A percentile compares a stretch with the other conserved stretches of the same genome.
Evolutionary conservation across 1,284 basidiomycete species (phyloP).

Genomic region (Cystobasidium pallidum): DNA sequence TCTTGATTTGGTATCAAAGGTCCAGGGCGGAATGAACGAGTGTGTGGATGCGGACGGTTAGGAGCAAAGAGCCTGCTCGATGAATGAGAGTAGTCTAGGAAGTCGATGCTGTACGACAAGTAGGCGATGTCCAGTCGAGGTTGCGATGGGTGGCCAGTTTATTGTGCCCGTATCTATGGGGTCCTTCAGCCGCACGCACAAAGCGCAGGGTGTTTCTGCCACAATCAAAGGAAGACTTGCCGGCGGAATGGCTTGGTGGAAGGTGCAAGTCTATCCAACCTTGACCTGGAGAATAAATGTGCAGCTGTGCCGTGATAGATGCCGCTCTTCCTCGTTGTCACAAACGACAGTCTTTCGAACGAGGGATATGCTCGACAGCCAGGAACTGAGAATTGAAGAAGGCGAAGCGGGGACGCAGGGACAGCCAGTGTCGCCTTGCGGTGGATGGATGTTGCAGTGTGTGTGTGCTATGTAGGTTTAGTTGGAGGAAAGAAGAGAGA

Average conservation of each 20-base stretch:
- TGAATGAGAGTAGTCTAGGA: too few relatives aligned
- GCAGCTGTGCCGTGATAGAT: too few relatives aligned
- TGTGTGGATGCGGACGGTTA: neutral
- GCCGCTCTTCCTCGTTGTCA: too few relatives aligned
- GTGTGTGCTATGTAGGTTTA: neutral
- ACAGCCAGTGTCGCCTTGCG: neutral
- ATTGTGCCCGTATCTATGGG: neutral
- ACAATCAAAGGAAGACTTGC: too few relatives aligned
- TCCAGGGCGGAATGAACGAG: neutral
- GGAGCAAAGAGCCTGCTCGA: neutral
- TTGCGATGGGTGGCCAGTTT: neutral
- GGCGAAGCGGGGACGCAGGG: neutral
- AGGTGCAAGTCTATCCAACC: too few relatives aligned
- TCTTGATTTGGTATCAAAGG: constrained; percentile 1
- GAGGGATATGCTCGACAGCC: too few relatives aligned
- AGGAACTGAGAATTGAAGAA: neutral
- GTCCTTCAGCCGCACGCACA: neutral
- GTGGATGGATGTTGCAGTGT: neutral
- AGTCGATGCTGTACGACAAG: too few relatives aligned
- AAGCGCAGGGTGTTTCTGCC: neutral
- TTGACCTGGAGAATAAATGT: too few relatives aligned
- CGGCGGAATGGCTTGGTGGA: neutral
- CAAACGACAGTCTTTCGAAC: too few relatives aligned
- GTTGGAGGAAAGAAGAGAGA: neutral
- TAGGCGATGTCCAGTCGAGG: too few relatives aligned